phyloP scores from a whole-genome alignment of 768 basidiomycete species.

The Basidioascus undulatus region DNA sequence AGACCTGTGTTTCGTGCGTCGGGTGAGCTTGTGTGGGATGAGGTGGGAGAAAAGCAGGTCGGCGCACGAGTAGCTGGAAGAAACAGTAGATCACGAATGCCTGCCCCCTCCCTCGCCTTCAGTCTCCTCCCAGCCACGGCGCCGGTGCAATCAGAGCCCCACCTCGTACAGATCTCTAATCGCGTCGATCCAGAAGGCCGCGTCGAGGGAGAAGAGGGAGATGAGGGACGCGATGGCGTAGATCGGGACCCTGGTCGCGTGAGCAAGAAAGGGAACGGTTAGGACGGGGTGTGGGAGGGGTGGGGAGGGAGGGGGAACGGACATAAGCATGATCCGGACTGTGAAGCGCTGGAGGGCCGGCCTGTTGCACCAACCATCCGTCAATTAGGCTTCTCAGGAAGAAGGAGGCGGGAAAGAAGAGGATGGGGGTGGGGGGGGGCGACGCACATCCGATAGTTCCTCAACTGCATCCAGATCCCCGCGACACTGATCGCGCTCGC shows the following conservation, averaged over 20 bases:
- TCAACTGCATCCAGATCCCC: constrained; percentile 57
- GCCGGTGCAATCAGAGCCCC: too few relatives aligned
- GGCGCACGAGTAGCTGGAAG: constrained; percentile 53
- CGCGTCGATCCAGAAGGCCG: constrained; percentile 87
- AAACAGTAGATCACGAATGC: constrained; percentile 90
- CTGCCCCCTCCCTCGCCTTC: too few relatives aligned
- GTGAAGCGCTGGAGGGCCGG: constrained; percentile 42
- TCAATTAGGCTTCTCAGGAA: background rate
- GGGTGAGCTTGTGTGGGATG: too few relatives aligned
- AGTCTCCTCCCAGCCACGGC: too few relatives aligned
- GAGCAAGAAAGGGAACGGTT: background rate
- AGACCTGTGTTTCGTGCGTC: too few relatives aligned
- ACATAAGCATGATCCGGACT: constrained; percentile 85
- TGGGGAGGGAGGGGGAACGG: constrained; percentile 19
- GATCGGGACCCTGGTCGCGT: constrained; percentile 32
- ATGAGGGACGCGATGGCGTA: constrained; percentile 80
- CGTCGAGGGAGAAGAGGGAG: constrained; percentile 76
- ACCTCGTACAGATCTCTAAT: constrained; percentile 93
- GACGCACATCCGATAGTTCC: constrained; percentile 70
- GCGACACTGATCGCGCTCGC: constrained; percentile 48
- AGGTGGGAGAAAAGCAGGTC: too few relatives aligned
- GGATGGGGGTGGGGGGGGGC: constrained; percentile 54
- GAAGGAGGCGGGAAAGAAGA: background rate
- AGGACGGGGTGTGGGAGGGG: background rate
- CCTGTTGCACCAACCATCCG: constrained; percentile 1